Percentiles rank a stretch among this genome's conserved stretches.
Evolutionary conservation across 768 basidiomycete genomes (phyloP).

Genomic region (Suillus subluteus): DNA sequence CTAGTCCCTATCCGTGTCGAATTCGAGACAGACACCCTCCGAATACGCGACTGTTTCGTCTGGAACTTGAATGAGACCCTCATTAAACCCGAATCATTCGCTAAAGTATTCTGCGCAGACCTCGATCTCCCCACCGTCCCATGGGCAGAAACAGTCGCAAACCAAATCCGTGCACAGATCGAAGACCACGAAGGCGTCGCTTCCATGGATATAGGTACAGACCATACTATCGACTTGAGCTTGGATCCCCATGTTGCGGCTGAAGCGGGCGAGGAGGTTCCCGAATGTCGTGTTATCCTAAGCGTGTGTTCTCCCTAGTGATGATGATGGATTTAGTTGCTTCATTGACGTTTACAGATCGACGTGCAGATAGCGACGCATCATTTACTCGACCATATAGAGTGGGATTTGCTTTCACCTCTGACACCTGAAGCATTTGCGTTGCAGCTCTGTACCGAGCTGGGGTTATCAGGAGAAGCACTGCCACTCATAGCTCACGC

Average conservation of each 20-base stretch:
- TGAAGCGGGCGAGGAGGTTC: slow-evolving; percentile 55
- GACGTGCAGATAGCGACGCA: slow-evolving; percentile 95
- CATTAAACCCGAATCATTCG: slow-evolving; percentile 85
- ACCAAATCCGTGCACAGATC: slow-evolving; percentile 87
- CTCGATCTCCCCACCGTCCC: slow-evolving; percentile 70
- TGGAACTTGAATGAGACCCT: slow-evolving; percentile 94
- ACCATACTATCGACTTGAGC: slow-evolving; percentile 23
- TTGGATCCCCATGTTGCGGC: slow-evolving; percentile 42
- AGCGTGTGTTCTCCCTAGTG: slow-evolving; percentile 48
- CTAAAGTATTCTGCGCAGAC: slow-evolving; percentile 85
- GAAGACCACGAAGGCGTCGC: slow-evolving; percentile 89
- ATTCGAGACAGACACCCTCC: slow-evolving; percentile 88
- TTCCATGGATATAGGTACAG: slow-evolving; percentile 68
- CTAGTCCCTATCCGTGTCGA: slow-evolving; percentile 95
- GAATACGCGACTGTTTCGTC: slow-evolving; percentile 92
- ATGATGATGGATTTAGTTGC: slow-evolving; percentile 19
- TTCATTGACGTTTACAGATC: slow-evolving; percentile 54
- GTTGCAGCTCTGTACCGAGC: slow-evolving; percentile 75
- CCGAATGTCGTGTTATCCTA: slow-evolving; percentile 82
- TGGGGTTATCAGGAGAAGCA: slow-evolving; percentile 88
- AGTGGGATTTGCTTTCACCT: slow-evolving; percentile 96
- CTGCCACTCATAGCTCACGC: slow-evolving; percentile 90
- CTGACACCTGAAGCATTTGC: slow-evolving; percentile 90
- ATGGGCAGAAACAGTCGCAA: slow-evolving; percentile 80
- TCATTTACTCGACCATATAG: slow-evolving; percentile 93